Evolutionary conservation across 768 basidiomycete genomes (phyloP).

Genomic region (Termitomyces sp.): DNA sequence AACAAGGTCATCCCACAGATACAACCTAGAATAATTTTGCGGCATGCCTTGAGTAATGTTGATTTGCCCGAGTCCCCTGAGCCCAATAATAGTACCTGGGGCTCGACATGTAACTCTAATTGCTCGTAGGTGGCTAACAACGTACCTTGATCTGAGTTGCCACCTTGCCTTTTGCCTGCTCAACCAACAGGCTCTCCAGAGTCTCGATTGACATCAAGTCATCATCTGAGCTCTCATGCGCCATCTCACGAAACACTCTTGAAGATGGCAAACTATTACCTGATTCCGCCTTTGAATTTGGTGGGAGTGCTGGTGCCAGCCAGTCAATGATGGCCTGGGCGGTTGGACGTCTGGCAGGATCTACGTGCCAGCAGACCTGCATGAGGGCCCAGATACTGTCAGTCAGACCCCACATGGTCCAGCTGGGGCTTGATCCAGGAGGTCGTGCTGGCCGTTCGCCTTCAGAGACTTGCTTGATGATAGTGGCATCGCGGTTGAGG

Average conservation of each 20-base stretch:
- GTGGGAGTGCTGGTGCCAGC: background rate
- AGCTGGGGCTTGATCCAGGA: background rate
- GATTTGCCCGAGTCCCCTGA: conserved; percentile 94
- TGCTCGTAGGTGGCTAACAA: no score
- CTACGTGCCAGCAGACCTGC: background rate
- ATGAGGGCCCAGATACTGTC: background rate
- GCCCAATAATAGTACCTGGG: no score
- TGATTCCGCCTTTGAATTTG: background rate
- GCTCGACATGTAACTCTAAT: background rate
- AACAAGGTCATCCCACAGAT: background rate
- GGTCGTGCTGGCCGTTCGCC: background rate
- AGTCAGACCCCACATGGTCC: background rate
- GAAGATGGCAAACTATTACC: background rate
- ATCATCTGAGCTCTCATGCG: background rate
- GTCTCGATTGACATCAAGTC: background rate
- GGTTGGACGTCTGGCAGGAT: background rate
- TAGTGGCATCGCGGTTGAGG: background rate
- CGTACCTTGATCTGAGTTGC: conserved; percentile 78
- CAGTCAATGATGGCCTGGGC: background rate
- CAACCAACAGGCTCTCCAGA: background rate
- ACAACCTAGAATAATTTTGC: background rate
- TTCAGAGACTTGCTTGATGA: background rate
- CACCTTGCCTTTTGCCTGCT: conserved; percentile 76
- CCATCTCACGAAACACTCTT: background rate
- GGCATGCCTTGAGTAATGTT: conserved; percentile 76